These are phyloP conservation scores for Raphanus raphanistrum DNA, from an alignment of 345 rosid species.

Conservation along the genomic window DNA sequence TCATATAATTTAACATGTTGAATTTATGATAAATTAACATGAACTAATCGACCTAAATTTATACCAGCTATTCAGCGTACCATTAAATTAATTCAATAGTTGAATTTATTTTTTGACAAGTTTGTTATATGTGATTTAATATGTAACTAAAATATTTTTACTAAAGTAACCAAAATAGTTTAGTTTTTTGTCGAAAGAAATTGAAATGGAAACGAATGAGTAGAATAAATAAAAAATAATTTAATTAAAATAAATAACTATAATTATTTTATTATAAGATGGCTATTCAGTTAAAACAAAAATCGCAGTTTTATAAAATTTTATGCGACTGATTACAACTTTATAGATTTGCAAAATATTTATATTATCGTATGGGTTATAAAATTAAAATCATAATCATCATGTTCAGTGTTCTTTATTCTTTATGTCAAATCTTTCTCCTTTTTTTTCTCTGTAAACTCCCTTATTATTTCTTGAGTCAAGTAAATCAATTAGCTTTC, in stretches of 20 bases:
- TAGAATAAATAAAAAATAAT: neutral
- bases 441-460: too few relatives aligned
- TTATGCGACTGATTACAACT: neutral
- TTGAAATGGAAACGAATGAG: neutral
- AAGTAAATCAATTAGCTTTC: neutral
- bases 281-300: neutral
- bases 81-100: too few relatives aligned
- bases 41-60: too few relatives aligned
- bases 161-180: too few relatives aligned
- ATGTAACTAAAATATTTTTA: too few relatives aligned
- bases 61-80: too few relatives aligned
- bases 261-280: neutral
- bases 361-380: neutral
- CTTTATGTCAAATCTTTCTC: conserved; percentile 5
- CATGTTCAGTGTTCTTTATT: conserved; percentile 2
- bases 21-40: too few relatives aligned
- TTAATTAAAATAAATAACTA: neutral
- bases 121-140: too few relatives aligned
- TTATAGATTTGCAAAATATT: neutral
- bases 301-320: neutral
- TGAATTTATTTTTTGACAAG: too few relatives aligned
- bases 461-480: neutral
- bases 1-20: too few relatives aligned
- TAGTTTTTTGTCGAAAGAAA: too few relatives aligned
- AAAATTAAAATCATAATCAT: conserved; percentile 5